Base-by-base conservation (phyloP, 257 asterid genomes). In the Solanum pinnatisectum region DNA sequence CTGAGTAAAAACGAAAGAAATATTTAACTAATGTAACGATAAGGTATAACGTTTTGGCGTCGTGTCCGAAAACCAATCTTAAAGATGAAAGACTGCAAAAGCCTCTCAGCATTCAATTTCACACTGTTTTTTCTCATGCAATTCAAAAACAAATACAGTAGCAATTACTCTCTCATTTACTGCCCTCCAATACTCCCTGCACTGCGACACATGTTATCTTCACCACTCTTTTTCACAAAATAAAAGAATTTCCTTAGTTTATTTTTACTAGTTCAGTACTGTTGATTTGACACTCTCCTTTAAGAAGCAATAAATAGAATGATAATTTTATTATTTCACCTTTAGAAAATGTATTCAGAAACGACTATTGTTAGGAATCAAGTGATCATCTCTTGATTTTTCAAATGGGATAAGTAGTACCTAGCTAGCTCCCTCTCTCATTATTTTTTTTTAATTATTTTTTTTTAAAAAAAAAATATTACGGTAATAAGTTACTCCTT, bases 71-170 rank as follows among this genome's bases (percentile, higher is more conserved):
- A 74, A 71, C 78, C 89, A 87, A 44, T 86, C 85, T 87, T 84
- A 44, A 89, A 78, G 74, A 32, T 76, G 77, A 65, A 39, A 78
- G 25, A 40, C 73, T 27, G 88, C 88, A 85, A 86, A 56, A 20
- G 79, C 87, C 87, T 49, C 77, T 63, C 27, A 5, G 87, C 96
- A 92, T 94, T 94, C 88, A 93, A 89, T 92, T 86, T 65, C 82
- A 87, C 82, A 74, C 76, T 39, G 85, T n/a, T 83, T 83, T 86
- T 91, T 86, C 49, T 65, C 60, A 56, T 20, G 42, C 83, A 10
- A 40, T 88, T 76, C 88, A 88, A 71, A 67, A 74, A 67, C 84
- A 78, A 88, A 59, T 13, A 72, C 77, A 72, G 40, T 10, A 27
- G 20, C 73, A 40, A 84, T 90, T 85, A 86, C 88, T 88, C 91